Conservation (phyloP, 1,139 yeast genomes). For the Scheffersomyces parashehatae region DNA sequence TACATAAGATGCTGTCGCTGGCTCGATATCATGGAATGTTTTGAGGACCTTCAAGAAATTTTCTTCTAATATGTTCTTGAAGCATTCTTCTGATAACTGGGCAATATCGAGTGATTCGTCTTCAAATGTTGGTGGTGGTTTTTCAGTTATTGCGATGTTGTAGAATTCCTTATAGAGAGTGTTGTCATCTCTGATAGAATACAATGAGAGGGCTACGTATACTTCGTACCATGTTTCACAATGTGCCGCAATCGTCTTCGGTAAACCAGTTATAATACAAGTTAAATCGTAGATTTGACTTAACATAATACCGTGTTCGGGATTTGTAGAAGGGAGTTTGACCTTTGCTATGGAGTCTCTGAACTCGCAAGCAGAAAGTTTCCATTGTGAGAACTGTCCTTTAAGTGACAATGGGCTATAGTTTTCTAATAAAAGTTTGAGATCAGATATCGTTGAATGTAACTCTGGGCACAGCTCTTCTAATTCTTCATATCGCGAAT, state of each 20-base stretch:
- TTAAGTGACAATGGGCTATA: constrained; percentile 45
- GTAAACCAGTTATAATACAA: constrained; percentile 53
- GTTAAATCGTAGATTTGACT: constrained; percentile 46
- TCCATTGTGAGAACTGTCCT: constrained; percentile 51
- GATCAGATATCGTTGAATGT: constrained; percentile 48
- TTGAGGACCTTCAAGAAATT: constrained; percentile 61
- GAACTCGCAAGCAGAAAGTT: constrained; percentile 48
- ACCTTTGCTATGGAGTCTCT: constrained; percentile 35
- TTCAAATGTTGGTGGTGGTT: constrained; percentile 26
- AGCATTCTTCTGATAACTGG: constrained; percentile 54
- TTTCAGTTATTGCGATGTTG: constrained; percentile 32
- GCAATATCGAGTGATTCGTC: constrained; percentile 30
- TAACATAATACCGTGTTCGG: constrained; percentile 26
- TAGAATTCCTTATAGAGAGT: constrained; percentile 35
- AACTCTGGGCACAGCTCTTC: constrained; percentile 26
- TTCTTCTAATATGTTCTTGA: constrained; percentile 59
- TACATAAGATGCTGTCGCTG: constrained; percentile 66
- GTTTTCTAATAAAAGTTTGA: constrained; percentile 37
- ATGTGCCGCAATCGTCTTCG: constrained; percentile 47
- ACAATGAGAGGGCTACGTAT: constrained; percentile 59
- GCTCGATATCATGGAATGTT: constrained; percentile 61
- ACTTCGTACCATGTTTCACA: constrained; percentile 74
- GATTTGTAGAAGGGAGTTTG: constrained; percentile 19
- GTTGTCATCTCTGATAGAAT: constrained; percentile 52
- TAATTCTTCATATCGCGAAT: constrained; percentile 42